Base-by-base conservation (phyloP, 495 filamentous ascomycete species). In the Cenococcum geophilum region DNA sequence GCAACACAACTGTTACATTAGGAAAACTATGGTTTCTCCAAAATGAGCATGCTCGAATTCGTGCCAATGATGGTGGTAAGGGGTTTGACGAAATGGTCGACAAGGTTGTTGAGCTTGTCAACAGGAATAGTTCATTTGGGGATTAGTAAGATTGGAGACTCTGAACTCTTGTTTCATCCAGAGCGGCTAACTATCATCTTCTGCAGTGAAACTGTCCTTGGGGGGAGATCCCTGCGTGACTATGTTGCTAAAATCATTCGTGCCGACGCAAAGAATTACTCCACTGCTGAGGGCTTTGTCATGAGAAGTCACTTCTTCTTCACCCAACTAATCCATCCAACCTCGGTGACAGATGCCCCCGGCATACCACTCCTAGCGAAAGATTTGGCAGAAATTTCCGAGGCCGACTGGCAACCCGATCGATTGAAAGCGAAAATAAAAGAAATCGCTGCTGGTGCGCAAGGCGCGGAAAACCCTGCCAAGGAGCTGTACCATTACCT, bases 1-100 rank as follows among this genome's bases (percentile, higher is more conserved):
- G 93, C 9, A 91, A 97, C 73, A 87, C 89, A n/a, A 83, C 84
- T 11, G 88, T 96, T 23, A 81, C 82, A n/a, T 81, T 86, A 56
- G 83, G 82, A 51, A 97, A 97, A 69, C 80, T 97, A 10, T 79
- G 79, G 67, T 91, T 84, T 70, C 78, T 98, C 12, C 91, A 97
- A 68, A 84, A 82, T 56, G 79, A 78, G 25, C 90, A 97, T 73
- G 80, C 84, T 16, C 57, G 58, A 2, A 34, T 49, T 2, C 61
- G 63, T 21, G 63, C 57, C 16, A 53, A 55, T 8, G 51, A 16
- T 36, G 65, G 59, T 16, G 66, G 62, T 36, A 9, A 51, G 27
- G 67, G 72, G 35, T 79, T 84, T 20, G 70, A 80, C 5, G 70
- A 77, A n/a, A 77, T 85, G 69, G 77, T 82, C 18, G 69, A 76